Percentiles rank a stretch among this genome's conserved stretches.
phyloP scores from a whole-genome alignment of 2,329 filamentous ascomycete genomes.

The Mariannaea elegans region DNA sequence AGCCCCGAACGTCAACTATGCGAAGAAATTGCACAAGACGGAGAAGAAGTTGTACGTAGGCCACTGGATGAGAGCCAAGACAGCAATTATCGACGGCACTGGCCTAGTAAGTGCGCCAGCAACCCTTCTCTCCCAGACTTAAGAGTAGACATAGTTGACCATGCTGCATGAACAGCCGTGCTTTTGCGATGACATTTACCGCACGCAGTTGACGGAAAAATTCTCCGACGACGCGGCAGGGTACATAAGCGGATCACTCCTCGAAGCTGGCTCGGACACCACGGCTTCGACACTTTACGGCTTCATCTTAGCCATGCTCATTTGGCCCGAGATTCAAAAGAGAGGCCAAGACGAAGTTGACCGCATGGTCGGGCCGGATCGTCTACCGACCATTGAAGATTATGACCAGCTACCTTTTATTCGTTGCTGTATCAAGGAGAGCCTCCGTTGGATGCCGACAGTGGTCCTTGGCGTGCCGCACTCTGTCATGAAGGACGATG shows the following conservation, averaged over 20 bases:
- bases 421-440: slow-evolving; percentile 45
- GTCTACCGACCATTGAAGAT: slow-evolving; percentile 55
- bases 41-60: slow-evolving; percentile 8
- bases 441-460: slow-evolving; percentile 43
- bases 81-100: background rate
- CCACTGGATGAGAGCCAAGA: slow-evolving; percentile 18
- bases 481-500: slow-evolving; percentile 42
- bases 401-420: slow-evolving; percentile 54
- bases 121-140: background rate
- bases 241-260: slow-evolving; percentile 33
- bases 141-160: background rate
- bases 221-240: slow-evolving; percentile 32
- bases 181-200: slow-evolving; percentile 30
- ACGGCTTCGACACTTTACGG: slow-evolving; percentile 42
- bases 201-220: slow-evolving; percentile 17
- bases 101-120: slow-evolving; percentile 1
- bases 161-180: slow-evolving; percentile 24
- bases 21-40: background rate
- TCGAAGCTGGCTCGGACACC: slow-evolving; percentile 46
- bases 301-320: slow-evolving; percentile 47
- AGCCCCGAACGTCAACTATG: slow-evolving; percentile 9
- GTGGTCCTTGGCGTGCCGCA: slow-evolving; percentile 49
- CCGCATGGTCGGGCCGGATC: slow-evolving; percentile 50
- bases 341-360: slow-evolving; percentile 55
- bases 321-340: slow-evolving; percentile 53